phyloP scores from a whole-genome alignment of 495 filamentous ascomycete genomes.

The Poronia punctata region DNA sequence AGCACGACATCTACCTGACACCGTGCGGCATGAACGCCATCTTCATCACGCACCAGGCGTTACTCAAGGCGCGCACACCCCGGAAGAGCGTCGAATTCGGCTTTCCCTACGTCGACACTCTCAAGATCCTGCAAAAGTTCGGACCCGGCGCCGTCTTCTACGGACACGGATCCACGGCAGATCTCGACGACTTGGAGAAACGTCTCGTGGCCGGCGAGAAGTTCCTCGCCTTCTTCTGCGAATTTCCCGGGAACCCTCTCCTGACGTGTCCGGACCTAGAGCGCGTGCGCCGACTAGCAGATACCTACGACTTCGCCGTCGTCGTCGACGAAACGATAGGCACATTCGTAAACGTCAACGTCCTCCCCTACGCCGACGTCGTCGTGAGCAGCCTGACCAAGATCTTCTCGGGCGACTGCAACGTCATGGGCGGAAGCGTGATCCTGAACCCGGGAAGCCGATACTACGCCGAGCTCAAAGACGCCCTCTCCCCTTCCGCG shows the following conservation, averaged over 20 bases:
- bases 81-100: slow-evolving; percentile 68
- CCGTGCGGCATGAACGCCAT: slow-evolving; percentile 93
- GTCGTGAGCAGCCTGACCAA: slow-evolving; percentile 94
- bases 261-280: slow-evolving; percentile 75
- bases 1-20: slow-evolving; percentile 84
- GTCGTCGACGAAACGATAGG: slow-evolving; percentile 95
- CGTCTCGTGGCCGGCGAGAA: slow-evolving; percentile 65
- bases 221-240: slow-evolving; percentile 83
- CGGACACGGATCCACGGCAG: slow-evolving; percentile 70
- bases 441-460: slow-evolving; percentile 75
- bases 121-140: slow-evolving; percentile 93
- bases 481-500: slow-evolving; percentile 45
- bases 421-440: slow-evolving; percentile 92
- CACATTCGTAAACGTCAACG: slow-evolving; percentile 91
- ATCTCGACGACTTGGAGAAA: slow-evolving; percentile 78
- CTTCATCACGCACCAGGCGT: slow-evolving; percentile 72
- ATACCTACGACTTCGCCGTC: slow-evolving; percentile 80
- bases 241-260: slow-evolving; percentile 90
- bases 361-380: slow-evolving; percentile 80
- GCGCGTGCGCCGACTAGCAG: slow-evolving; percentile 71
- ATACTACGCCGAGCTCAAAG: slow-evolving; percentile 64
- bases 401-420: slow-evolving; percentile 93
- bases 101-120: slow-evolving; percentile 92
- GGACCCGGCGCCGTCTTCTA: slow-evolving; percentile 89
- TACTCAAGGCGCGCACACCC: slow-evolving; percentile 53